Percentiles rank a stretch among this genome's conserved stretches.
Conservation (phyloP, 257 asterid genomes). For the Misopates orontium region DNA sequence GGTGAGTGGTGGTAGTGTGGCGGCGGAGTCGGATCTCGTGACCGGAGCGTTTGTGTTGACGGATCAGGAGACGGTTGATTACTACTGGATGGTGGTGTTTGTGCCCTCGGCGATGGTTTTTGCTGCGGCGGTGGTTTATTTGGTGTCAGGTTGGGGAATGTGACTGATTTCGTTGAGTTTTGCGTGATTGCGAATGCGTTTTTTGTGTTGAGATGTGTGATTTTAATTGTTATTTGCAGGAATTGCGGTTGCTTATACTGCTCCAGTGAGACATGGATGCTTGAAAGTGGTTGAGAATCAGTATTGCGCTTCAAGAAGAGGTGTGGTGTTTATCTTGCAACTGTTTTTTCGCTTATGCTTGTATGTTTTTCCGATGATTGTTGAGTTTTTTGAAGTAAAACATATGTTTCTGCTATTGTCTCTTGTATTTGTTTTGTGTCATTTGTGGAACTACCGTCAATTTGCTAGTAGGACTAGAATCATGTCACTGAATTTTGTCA, state of each 20-base stretch:
- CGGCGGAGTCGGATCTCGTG: slow-evolving; percentile 55
- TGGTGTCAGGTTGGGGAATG: slow-evolving; percentile 64
- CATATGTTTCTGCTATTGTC: not conserved
- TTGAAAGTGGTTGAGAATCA: slow-evolving; percentile 91
- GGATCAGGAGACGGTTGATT: slow-evolving; percentile 94
- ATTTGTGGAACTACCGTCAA: no score
- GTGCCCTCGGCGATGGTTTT: slow-evolving; percentile 65
- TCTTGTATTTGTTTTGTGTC: no score
- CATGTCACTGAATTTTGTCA: no score
- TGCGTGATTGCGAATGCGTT: not conserved
- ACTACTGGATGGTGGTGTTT: slow-evolving; percentile 92
- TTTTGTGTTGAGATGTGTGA: not conserved
- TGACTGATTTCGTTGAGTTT: not conserved
- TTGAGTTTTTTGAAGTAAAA: not conserved
- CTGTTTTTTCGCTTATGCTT: slow-evolving; percentile 16
- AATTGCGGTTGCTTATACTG: slow-evolving; percentile 64
- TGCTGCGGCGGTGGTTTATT: slow-evolving; percentile 52
- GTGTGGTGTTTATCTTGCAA: slow-evolving; percentile 39
- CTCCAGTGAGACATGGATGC: slow-evolving; percentile 84
- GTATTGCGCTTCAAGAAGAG: slow-evolving; percentile 91
- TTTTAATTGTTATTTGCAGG: slow-evolving; percentile 45
- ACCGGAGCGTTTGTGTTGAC: slow-evolving; percentile 79
- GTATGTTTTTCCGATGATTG: slow-evolving; percentile 18
- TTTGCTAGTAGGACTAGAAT: no score
- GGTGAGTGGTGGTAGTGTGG: slow-evolving; percentile 23